Conservation (phyloP, 2,329 filamentous ascomycete species). For the Pezicula neosporulosa region DNA sequence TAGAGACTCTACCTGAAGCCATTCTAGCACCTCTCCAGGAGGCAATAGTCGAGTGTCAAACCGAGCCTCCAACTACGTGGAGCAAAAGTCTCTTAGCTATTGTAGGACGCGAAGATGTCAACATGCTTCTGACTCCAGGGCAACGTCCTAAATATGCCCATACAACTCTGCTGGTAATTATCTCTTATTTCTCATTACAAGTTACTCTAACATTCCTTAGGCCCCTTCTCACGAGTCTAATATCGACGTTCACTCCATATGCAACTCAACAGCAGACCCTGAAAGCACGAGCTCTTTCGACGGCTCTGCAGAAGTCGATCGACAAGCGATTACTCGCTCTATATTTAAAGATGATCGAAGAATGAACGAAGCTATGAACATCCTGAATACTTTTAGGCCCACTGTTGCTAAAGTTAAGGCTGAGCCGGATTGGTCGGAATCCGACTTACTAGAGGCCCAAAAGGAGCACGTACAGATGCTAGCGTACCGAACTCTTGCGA, state of each 20-base stretch:
- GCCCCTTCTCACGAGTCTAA: slow-evolving; percentile 61
- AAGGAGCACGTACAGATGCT: slow-evolving; percentile 86
- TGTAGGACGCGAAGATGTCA: slow-evolving; percentile 79
- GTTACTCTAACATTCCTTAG: slow-evolving; percentile 29
- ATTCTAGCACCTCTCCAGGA: slow-evolving; percentile 80
- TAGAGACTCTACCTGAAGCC: slow-evolving; percentile 83
- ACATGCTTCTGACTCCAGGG: slow-evolving; percentile 54
- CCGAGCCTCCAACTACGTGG: slow-evolving; percentile 78
- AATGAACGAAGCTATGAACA: slow-evolving; percentile 76
- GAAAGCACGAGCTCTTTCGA: slow-evolving; percentile 61
- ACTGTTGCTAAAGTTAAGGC: slow-evolving; percentile 75
- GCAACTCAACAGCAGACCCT: slow-evolving; percentile 57
- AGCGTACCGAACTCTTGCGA: slow-evolving; percentile 81
- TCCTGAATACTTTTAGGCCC: slow-evolving; percentile 82
- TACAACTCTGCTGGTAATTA: slow-evolving; percentile 22
- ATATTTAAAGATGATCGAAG: slow-evolving; percentile 91
- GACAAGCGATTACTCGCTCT: slow-evolving; percentile 76
- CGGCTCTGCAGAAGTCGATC: slow-evolving; percentile 78
- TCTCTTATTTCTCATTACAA: background rate
- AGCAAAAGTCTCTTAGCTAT: slow-evolving; percentile 66
- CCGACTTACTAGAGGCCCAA: slow-evolving; percentile 85
- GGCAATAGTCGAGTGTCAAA: slow-evolving; percentile 78
- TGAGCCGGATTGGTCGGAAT: slow-evolving; percentile 76
- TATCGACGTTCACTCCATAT: slow-evolving; percentile 77
- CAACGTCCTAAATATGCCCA: slow-evolving; percentile 27